Percentiles rank a stretch among this genome's conserved stretches.
Evolutionary conservation across 768 basidiomycete species (phyloP).

Genomic region (Leucosporidium creatinivorum): DNA sequence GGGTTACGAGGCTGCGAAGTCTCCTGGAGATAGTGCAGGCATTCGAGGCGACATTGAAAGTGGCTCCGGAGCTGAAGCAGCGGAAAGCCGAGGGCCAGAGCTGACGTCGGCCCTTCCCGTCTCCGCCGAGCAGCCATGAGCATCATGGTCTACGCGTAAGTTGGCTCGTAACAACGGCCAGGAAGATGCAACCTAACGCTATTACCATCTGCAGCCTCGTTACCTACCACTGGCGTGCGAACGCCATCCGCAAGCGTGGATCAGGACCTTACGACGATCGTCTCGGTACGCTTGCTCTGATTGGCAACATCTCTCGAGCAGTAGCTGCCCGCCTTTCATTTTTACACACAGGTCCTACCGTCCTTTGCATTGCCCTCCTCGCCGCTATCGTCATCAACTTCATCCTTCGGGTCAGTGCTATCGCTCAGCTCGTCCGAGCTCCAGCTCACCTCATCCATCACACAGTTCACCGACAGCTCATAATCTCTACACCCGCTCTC

Average conservation of each 20-base stretch:
- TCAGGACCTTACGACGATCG: constrained; percentile 95
- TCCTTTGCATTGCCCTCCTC: constrained; percentile 73
- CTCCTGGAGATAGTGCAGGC: background rate
- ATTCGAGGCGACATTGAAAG: background rate
- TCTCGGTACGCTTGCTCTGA: background rate
- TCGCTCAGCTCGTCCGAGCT: background rate
- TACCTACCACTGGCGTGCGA: constrained; percentile 94
- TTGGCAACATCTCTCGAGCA: constrained; percentile 42
- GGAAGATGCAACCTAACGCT: background rate
- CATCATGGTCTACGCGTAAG: constrained; percentile 83
- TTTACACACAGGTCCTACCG: constrained; percentile 48
- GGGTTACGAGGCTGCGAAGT: no score
- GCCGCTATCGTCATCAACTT: constrained; percentile 46
- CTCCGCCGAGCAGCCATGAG: constrained; percentile 62
- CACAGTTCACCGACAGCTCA: no score
- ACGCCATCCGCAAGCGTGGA: constrained; percentile 81
- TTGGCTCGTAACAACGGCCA: background rate
- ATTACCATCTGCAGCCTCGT: constrained; percentile 48
- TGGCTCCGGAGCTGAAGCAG: background rate
- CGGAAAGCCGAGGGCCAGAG: background rate
- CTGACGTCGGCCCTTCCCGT: constrained; percentile 21
- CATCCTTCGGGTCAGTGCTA: constrained; percentile 10
- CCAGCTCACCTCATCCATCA: no score
- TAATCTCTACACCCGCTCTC: no score
- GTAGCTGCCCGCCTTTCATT: no score